Evolutionary conservation across 129 eudicot genomes (phyloP).

Genomic region (Artemisia argyi): DNA sequence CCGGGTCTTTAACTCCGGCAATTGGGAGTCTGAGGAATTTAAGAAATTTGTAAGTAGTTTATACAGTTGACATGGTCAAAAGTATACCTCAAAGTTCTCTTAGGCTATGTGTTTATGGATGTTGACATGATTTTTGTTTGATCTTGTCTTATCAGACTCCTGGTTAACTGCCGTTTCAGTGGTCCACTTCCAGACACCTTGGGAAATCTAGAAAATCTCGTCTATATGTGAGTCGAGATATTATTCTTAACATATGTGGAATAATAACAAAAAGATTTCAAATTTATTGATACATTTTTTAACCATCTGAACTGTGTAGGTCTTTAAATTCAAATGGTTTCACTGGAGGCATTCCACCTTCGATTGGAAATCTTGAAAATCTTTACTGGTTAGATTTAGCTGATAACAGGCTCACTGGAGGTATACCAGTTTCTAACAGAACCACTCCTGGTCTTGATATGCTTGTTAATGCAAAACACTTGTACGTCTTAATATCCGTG

Average conservation of each 20-base stretch:
- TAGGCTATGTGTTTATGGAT: background rate
- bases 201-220: conserved; percentile 60
- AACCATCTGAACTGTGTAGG: conserved; percentile 40
- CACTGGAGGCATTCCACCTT: conserved; percentile 68
- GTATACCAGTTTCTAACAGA: conserved; percentile 73
- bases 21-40: conserved; percentile 66
- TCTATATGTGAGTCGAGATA: conserved; percentile 52
- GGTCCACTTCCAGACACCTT: conserved; percentile 74
- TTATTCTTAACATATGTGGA: background rate
- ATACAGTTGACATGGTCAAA: background rate
- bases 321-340: conserved; percentile 72
- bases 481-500: conserved; percentile 47
- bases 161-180: conserved; percentile 69
- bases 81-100: background rate
- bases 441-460: conserved; percentile 73
- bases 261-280: background rate
- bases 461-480: conserved; percentile 64
- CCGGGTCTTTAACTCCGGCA: conserved; percentile 61
- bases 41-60: conserved; percentile 57
- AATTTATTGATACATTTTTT: background rate
- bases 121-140: conserved; percentile 11
- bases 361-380: conserved; percentile 62
- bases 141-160: conserved; percentile 46
- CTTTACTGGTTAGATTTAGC: conserved; percentile 94
- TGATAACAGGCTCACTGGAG: conserved; percentile 69